Percentiles rank a stretch among this genome's conserved stretches.
These are phyloP conservation scores for Chlorencoelia australis DNA, from an alignment of 2,329 filamentous ascomycete species.

Conservation along the genomic window DNA sequence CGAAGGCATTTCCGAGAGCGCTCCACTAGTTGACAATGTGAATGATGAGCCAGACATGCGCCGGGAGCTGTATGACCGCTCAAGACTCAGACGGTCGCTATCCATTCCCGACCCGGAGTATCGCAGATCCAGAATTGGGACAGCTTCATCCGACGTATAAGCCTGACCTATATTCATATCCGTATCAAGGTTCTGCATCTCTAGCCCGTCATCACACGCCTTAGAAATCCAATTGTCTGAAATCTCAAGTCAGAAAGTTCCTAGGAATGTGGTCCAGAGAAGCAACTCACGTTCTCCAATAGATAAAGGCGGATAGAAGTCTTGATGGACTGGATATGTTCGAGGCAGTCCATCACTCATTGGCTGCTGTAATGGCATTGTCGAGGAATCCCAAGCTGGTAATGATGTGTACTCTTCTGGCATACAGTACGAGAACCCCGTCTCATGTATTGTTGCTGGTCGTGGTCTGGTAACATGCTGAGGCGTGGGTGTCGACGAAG, in stretches of 20 bases:
- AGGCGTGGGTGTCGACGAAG: slow-evolving; percentile 39
- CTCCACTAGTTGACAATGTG: slow-evolving; percentile 57
- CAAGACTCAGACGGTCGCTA: slow-evolving; percentile 40
- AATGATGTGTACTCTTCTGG: slow-evolving; percentile 42
- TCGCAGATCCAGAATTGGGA: slow-evolving; percentile 51
- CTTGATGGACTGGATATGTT: slow-evolving; percentile 47
- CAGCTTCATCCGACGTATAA: slow-evolving; percentile 51
- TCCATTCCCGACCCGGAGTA: slow-evolving; percentile 40
- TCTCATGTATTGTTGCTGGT: slow-evolving; percentile 49
- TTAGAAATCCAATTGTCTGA: slow-evolving; percentile 44
- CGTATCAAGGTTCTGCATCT: slow-evolving; percentile 43
- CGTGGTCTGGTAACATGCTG: slow-evolving; percentile 35
- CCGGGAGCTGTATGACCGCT: slow-evolving; percentile 44
- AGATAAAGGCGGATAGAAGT: slow-evolving; percentile 42
- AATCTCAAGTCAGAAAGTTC: slow-evolving; percentile 9
- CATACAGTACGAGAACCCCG: slow-evolving; percentile 47
- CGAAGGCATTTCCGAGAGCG: slow-evolving; percentile 56
- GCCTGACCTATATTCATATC: slow-evolving; percentile 53
- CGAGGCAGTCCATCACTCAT: slow-evolving; percentile 38
- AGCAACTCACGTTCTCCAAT: slow-evolving; percentile 38
- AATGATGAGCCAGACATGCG: slow-evolving; percentile 66
- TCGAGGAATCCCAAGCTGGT: slow-evolving; percentile 47
- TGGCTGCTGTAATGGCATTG: slow-evolving; percentile 34
- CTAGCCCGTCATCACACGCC: slow-evolving; percentile 45
- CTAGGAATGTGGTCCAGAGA: no score